Percentiles rank a stretch among this genome's conserved stretches.
Conservation (phyloP, 1,284 basidiomycete species). For the Clitocybe nebularis region DNA sequence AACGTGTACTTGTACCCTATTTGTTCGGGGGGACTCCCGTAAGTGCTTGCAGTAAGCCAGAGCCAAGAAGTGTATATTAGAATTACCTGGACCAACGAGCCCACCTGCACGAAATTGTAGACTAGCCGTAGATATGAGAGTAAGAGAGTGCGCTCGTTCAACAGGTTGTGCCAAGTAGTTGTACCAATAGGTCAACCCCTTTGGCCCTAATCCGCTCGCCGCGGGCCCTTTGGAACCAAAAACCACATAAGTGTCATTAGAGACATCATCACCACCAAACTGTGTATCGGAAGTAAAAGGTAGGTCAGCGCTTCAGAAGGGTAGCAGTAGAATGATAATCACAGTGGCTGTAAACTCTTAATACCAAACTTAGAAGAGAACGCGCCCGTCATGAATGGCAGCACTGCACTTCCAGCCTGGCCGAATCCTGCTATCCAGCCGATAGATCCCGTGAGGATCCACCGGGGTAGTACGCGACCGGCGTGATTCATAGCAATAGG, state of each 20-base stretch:
- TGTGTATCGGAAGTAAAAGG: slow-evolving; percentile 7
- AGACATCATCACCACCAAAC: slow-evolving; percentile 21
- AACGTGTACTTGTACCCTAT: no score
- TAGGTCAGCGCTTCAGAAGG: background rate
- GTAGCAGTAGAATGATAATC: background rate
- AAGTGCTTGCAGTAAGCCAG: no score
- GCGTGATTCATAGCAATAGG: slow-evolving; percentile 62
- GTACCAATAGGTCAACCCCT: no score
- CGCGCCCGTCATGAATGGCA: slow-evolving; percentile 63
- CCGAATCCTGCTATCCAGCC: slow-evolving; percentile 67
- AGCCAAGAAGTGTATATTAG: no score
- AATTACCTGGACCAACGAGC: no score
- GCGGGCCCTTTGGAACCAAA: slow-evolving; percentile 15
- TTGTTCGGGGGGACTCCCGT: no score
- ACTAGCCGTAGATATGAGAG: no score
- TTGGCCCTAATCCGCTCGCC: slow-evolving; percentile 11
- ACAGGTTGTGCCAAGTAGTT: no score
- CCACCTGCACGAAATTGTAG: no score
- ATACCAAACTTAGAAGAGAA: slow-evolving; percentile 54
- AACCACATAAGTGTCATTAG: slow-evolving; percentile 21
- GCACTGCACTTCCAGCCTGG: slow-evolving; percentile 59
- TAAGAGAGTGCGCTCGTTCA: no score
- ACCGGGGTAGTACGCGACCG: slow-evolving; percentile 52
- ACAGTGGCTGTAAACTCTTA: slow-evolving; percentile 55
- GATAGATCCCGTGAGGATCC: slow-evolving; percentile 61